Evolutionary conservation across 176 grass and related monocot species (phyloP), one percentile per base, ranked within the genome.

Genomic region (Carex parvula): DNA sequence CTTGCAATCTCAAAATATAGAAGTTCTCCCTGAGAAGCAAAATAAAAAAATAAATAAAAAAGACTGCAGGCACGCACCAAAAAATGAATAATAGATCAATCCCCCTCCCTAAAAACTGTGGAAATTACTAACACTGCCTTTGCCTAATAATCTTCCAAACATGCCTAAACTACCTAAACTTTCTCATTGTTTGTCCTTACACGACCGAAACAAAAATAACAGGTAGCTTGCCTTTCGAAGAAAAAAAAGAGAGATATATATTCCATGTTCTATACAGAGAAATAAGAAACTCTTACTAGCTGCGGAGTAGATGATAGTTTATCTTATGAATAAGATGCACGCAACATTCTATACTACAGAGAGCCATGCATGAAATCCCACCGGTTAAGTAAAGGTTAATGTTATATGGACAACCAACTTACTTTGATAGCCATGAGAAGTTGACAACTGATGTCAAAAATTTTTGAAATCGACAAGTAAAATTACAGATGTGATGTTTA

Each of bases 61-160:
- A 53, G 17, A 44, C 42, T 44, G 20, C 9, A 26, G 2, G n/a
- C 70, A 20, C 0, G 5, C 30, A 35, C 14, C 30, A 8, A 15
- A 37, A 15, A 64, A 20, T 1, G 11, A 42, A 70, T n/a, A 63
- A 63, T 26, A 63, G 21, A 70, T n/a, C n/a, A 41, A 62, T 1
- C 73, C 21, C 73, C 73, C 13, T 52, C 39, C 60, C 66, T 17
- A 37, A 12, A 69, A 71, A 44, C 32, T 70, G 67, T 11, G n/a
- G 48, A 76, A 76, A 29, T 22, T 24, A 75, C 71, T 53, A n/a
- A 75, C 41, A 54, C 30, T 55, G 72, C 48, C 22, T 76, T 76
- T 75, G 48, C 48, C 12, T 44, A 41, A 76, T 44, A 41, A 76
- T 76, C 12, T 18, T 16, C n/a, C 11, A 76, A 76, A 29, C 48